phyloP scores from a whole-genome alignment of 306 rosid genomes.

The Rosa multiflora region DNA sequence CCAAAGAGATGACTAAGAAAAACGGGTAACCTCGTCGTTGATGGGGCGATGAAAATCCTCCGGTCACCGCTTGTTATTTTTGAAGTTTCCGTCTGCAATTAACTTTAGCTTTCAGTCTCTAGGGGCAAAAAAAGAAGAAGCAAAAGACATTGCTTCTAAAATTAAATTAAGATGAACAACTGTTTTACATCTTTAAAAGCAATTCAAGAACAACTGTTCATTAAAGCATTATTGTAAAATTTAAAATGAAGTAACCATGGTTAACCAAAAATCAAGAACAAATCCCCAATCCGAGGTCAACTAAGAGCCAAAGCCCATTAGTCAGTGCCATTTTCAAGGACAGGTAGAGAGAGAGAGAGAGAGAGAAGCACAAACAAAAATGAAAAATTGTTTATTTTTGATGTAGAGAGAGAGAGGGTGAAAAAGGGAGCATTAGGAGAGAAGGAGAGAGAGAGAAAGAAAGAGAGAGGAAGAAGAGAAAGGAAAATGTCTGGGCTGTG shows the following conservation, averaged over 20 bases:
- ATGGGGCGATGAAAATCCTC: too few relatives aligned
- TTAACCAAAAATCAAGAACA: slow-evolving; percentile 1
- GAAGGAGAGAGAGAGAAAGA: slow-evolving; percentile 1
- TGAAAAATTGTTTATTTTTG: slow-evolving; percentile 7
- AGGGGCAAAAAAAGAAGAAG: too few relatives aligned
- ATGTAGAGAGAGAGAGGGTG: slow-evolving; percentile 2
- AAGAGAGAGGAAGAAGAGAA: slow-evolving; percentile 7
- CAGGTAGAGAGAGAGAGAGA: slow-evolving; percentile 16
- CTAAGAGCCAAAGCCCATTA: slow-evolving; percentile 2
- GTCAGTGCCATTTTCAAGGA: slow-evolving; percentile 34
- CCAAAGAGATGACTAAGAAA: too few relatives aligned
- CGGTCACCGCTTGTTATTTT: too few relatives aligned
- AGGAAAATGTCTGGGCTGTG: slow-evolving; percentile 37
- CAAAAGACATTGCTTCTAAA: too few relatives aligned
- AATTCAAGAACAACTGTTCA: background rate
- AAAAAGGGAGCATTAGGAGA: slow-evolving; percentile 4
- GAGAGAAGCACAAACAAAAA: background rate
- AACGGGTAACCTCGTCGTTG: too few relatives aligned
- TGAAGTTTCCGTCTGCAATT: too few relatives aligned
- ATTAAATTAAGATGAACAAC: too few relatives aligned
- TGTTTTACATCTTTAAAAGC: too few relatives aligned
- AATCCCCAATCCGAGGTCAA: slow-evolving; percentile 30
- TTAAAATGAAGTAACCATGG: background rate
- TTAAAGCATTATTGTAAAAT: background rate
- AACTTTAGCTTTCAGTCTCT: too few relatives aligned